A percentile compares a stretch with the other conserved stretches of the same genome.
phyloP scores from a whole-genome alignment of 805 yeast species.

The Kodamaea neixiangensis region DNA sequence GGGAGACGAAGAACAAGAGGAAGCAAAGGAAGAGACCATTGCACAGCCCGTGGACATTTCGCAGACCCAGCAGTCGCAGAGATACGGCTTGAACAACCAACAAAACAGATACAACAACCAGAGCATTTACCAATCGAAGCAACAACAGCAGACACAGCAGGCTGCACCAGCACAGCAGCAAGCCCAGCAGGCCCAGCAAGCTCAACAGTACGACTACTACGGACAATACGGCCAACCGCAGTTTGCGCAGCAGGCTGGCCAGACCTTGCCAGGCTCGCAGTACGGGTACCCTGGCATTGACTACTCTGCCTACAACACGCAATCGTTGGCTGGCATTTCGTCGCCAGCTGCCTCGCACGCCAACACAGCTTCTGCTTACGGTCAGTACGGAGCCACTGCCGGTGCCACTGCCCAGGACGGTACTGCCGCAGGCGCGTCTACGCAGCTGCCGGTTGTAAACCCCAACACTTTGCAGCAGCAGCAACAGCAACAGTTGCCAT shows the following conservation, averaged over 20 bases:
- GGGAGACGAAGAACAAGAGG: conserved; percentile 43
- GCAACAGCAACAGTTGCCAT: conserved; percentile 28
- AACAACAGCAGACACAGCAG: conserved; percentile 9
- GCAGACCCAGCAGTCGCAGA: conserved; percentile 10
- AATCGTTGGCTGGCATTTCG: conserved; percentile 30
- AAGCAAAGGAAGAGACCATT: conserved; percentile 17
- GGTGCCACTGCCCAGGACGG: conserved; percentile 20
- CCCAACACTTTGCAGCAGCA: conserved; percentile 32
- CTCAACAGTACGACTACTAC: conserved; percentile 30
- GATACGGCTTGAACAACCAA: conserved; percentile 1
- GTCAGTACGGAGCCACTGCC: conserved; percentile 23
- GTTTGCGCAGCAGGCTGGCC: conserved; percentile 43
- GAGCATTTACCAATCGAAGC: not conserved
- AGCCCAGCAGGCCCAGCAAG: conserved; percentile 9
- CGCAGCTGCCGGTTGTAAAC: conserved; percentile 27
- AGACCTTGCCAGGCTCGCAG: conserved; percentile 40
- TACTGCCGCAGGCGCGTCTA: conserved; percentile 10
- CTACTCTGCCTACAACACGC: conserved; percentile 41
- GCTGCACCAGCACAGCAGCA: conserved; percentile 9
- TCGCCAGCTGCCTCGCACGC: conserved; percentile 31
- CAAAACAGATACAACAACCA: conserved; percentile 16
- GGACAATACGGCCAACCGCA: conserved; percentile 42
- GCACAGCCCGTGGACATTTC: conserved; percentile 9
- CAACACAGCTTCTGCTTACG: conserved; percentile 23
- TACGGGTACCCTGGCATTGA: conserved; percentile 48